Evolutionary conservation across 2,329 filamentous ascomycete species (phyloP).

Genomic region (Talaromyces funiculosus): DNA sequence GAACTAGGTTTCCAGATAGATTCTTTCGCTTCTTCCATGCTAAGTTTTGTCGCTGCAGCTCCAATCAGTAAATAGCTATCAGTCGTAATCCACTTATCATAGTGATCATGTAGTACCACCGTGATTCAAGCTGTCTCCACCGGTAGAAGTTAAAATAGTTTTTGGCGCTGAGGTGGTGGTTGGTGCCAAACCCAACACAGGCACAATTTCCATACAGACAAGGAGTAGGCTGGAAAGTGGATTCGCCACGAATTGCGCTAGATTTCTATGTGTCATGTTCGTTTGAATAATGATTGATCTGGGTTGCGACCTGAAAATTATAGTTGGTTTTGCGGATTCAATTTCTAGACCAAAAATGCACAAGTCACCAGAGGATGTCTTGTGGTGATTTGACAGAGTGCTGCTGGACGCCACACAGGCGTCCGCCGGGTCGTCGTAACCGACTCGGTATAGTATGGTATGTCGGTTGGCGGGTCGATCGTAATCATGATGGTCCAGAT

Average conservation of each 20-base stretch:
- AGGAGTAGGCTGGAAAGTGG: slow-evolving; percentile 4
- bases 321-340: neutral
- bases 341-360: neutral
- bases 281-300: neutral
- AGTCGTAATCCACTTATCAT: neutral
- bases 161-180: slow-evolving; percentile 4
- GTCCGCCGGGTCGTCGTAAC: slow-evolving; percentile 7
- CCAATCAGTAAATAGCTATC: neutral
- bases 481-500: neutral
- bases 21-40: neutral
- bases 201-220: slow-evolving; percentile 38
- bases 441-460: slow-evolving; percentile 2
- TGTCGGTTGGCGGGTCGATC: slow-evolving; percentile 3
- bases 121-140: slow-evolving; percentile 1
- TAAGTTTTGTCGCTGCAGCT: neutral
- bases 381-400: neutral
- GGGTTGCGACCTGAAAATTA: neutral
- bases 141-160: slow-evolving; percentile 14
- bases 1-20: neutral
- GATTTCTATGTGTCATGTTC: neutral
- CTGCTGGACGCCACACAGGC: neutral
- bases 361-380: neutral
- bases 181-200: slow-evolving; percentile 37
- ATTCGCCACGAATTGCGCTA: slow-evolving; percentile 14
- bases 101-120: neutral